These are phyloP conservation scores for Candida mattraensis DNA, from an alignment of 805 yeast species.

Conservation along the genomic window DNA sequence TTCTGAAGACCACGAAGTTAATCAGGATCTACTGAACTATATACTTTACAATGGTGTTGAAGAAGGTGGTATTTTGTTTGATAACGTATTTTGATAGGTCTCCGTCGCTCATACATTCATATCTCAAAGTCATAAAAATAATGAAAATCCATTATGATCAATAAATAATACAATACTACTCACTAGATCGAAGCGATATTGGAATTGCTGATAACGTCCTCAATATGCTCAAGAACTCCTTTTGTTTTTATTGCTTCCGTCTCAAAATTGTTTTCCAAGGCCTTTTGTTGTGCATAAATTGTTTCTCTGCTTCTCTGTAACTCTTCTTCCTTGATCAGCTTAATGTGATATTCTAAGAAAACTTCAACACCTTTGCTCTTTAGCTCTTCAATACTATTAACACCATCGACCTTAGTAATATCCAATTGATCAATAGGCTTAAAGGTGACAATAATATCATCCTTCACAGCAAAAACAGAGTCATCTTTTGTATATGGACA, in stretches of 20 bases:
- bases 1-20: conserved; percentile 2
- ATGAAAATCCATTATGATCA: too few relatives aligned
- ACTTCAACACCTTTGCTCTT: conserved; percentile 19
- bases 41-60: conserved; percentile 16
- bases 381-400: conserved; percentile 14
- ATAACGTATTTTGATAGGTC: conserved; percentile 18
- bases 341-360: conserved; percentile 23
- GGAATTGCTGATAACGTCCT: background rate
- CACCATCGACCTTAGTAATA: conserved; percentile 10
- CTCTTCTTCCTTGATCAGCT: conserved; percentile 21
- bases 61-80: conserved; percentile 18
- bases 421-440: conserved; percentile 22
- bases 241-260: background rate
- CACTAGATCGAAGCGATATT: background rate
- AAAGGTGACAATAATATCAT: conserved; percentile 30
- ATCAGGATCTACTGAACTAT: conserved; percentile 16
- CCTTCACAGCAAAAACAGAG: conserved; percentile 38
- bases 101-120: too few relatives aligned
- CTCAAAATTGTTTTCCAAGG: conserved; percentile 3
- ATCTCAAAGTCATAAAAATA: too few relatives aligned
- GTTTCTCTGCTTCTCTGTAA: conserved; percentile 20
- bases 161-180: background rate
- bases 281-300: conserved; percentile 11
- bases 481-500: conserved; percentile 34
- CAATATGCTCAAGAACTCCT: background rate